These are phyloP conservation scores for Microascus cirrosus DNA, from an alignment of 2,329 filamentous ascomycete species.

Conservation along the genomic window DNA sequence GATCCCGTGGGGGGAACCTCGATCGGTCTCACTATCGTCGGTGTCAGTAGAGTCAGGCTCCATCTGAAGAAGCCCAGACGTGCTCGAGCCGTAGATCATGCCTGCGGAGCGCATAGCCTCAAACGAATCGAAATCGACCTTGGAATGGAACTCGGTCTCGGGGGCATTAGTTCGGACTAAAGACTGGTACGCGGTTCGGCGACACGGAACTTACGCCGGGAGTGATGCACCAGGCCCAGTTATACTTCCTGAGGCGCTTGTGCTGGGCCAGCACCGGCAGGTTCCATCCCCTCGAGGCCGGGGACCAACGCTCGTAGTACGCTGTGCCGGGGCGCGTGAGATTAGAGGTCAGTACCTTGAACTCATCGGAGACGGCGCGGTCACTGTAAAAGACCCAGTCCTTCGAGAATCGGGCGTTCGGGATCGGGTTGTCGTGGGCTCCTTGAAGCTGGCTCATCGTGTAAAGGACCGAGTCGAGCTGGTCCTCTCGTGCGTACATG, in stretches of 20 bases:
- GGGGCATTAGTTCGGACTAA: constrained; percentile 6
- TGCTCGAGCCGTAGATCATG: constrained; percentile 62
- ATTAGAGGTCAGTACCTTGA: constrained; percentile 57
- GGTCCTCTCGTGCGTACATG: constrained; percentile 60
- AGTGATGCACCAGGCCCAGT: constrained; percentile 52
- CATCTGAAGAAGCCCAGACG: constrained; percentile 10
- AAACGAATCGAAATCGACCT: constrained; percentile 77
- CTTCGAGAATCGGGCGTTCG: constrained; percentile 35
- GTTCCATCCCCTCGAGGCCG: not conserved
- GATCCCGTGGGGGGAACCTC: not conserved
- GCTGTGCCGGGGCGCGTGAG: constrained; percentile 58
- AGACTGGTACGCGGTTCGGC: not conserved
- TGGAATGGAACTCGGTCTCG: constrained; percentile 42
- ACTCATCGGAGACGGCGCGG: constrained; percentile 64
- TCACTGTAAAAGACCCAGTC: constrained; percentile 87
- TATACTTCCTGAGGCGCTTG: constrained; percentile 50
- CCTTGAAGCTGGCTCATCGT: constrained; percentile 47
- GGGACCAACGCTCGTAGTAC: constrained; percentile 43
- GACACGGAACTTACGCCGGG: constrained; percentile 37
- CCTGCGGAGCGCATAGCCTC: constrained; percentile 75
- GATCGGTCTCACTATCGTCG: not conserved
- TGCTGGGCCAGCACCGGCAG: constrained; percentile 56
- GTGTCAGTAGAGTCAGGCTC: not conserved
- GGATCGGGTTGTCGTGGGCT: constrained; percentile 42
- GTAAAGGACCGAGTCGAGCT: constrained; percentile 54